These are phyloP conservation scores for Beauveria sp. DNA, from an alignment of 2,329 filamentous ascomycete species.

Conservation along the genomic window DNA sequence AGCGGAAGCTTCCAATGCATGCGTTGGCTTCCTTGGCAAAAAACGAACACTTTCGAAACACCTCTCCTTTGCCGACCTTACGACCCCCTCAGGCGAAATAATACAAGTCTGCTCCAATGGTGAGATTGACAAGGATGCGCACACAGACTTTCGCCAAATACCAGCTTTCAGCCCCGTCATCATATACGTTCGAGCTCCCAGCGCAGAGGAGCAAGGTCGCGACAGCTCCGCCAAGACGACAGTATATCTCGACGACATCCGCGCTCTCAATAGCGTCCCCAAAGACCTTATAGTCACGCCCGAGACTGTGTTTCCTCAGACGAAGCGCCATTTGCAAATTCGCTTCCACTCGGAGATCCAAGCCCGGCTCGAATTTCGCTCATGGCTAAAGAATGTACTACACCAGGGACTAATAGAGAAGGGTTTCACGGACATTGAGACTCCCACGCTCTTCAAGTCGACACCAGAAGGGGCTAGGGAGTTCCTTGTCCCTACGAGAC, in stretches of 20 bases:
- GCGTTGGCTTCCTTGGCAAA: conserved; percentile 63
- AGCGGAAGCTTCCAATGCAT: conserved; percentile 23
- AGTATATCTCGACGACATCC: conserved; percentile 53
- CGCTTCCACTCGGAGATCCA: conserved; percentile 63
- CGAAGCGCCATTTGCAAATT: conserved; percentile 76
- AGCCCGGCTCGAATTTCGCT: conserved; percentile 63
- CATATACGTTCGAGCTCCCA: conserved; percentile 32
- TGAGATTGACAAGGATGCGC: conserved; percentile 26
- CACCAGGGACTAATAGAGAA: conserved; percentile 47
- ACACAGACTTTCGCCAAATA: conserved; percentile 37
- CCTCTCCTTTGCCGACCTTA: conserved; percentile 60
- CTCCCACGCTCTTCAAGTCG: conserved; percentile 91
- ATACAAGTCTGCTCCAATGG: conserved; percentile 39
- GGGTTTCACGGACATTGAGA: conserved; percentile 75
- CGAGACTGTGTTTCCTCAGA: conserved; percentile 64
- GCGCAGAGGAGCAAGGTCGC: conserved; percentile 14
- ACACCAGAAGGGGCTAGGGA: conserved; percentile 93
- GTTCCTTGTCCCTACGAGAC: conserved; percentile 84
- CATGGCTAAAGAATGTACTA: conserved; percentile 44
- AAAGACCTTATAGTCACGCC: conserved; percentile 69
- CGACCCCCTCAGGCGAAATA: conserved; percentile 29
- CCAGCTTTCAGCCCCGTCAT: conserved; percentile 46
- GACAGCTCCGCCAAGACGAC: conserved; percentile 39
- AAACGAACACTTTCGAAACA: conserved; percentile 60
- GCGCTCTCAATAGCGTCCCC: conserved; percentile 26